phyloP scores from a whole-genome alignment of 108 stramenopile species.

The Skeletonema tropicum region DNA sequence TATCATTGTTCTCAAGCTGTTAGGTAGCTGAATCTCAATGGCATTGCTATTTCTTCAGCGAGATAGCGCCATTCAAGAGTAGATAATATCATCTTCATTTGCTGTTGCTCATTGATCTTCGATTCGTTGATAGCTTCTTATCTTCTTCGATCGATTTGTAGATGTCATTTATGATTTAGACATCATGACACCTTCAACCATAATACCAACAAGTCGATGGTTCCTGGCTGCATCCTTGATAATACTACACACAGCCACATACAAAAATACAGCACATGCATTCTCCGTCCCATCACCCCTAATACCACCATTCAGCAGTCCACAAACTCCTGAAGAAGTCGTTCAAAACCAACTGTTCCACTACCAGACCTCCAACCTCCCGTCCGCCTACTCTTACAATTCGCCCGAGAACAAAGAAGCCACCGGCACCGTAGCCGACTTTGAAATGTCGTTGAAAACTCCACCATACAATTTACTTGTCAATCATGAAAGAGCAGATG shows the following conservation, averaged over 20 bases:
- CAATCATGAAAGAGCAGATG: slow-evolving; percentile 43
- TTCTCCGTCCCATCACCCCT: not conserved
- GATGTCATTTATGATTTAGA: too few relatives aligned
- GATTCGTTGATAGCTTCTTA: too few relatives aligned
- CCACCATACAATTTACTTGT: slow-evolving; percentile 41
- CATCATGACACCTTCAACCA: too few relatives aligned
- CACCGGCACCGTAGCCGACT: slow-evolving; percentile 33
- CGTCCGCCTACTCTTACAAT: slow-evolving; percentile 18
- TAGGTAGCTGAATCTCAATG: too few relatives aligned
- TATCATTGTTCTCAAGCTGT: too few relatives aligned
- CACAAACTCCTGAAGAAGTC: slow-evolving; percentile 32
- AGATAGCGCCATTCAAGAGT: too few relatives aligned
- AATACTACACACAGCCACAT: not conserved
- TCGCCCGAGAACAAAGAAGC: slow-evolving; percentile 31
- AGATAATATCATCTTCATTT: too few relatives aligned
- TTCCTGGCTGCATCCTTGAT: too few relatives aligned
- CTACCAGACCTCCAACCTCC: slow-evolving; percentile 20
- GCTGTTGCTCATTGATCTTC: too few relatives aligned
- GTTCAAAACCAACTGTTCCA: slow-evolving; percentile 39
- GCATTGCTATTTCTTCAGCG: too few relatives aligned
- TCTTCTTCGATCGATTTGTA: too few relatives aligned
- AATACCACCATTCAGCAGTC: slow-evolving; percentile 7
- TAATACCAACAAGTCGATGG: too few relatives aligned
- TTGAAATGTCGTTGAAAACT: slow-evolving; percentile 7
- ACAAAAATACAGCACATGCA: not conserved